Conservation (phyloP, 2,329 filamentous ascomycete species). For the Diaporthe sp. region DNA sequence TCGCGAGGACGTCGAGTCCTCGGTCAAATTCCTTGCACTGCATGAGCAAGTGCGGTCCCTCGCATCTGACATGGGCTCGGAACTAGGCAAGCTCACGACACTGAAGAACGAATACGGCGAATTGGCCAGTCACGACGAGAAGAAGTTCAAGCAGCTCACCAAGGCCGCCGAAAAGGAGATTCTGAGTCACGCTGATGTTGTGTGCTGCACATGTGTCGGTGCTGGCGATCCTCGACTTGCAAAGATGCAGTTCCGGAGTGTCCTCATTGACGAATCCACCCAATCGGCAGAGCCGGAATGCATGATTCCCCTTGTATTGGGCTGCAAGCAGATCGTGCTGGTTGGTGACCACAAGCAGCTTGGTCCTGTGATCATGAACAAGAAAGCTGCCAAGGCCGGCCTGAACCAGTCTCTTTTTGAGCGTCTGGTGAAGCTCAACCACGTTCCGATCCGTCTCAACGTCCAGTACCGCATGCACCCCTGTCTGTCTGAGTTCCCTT, state of each 20-base stretch:
- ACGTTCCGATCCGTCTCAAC: conserved; percentile 91
- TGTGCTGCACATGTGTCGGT: conserved; percentile 98
- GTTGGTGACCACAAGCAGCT: conserved; percentile 99
- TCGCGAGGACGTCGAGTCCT: conserved; percentile 98
- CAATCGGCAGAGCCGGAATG: conserved; percentile 98
- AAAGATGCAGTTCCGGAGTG: conserved; percentile 98
- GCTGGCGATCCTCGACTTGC: conserved; percentile 94
- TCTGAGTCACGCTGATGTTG: conserved; percentile 93
- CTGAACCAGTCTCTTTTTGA: conserved; percentile 99
- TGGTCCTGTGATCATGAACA: conserved; percentile 99
- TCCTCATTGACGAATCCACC: conserved; percentile 97
- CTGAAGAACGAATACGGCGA: conserved; percentile 94
- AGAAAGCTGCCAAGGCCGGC: conserved; percentile 98
- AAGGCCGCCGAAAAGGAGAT: conserved; percentile 96
- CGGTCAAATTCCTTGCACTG: conserved; percentile 93
- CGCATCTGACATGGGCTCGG: conserved; percentile 83
- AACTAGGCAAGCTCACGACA: conserved; percentile 91
- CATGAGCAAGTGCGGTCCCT: conserved; percentile 99
- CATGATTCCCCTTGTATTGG: conserved; percentile 97
- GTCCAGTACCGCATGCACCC: conserved; percentile 99
- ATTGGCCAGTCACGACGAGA: conserved; percentile 94
- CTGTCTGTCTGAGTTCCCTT: conserved; percentile 95
- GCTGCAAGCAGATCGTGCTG: conserved; percentile 98
- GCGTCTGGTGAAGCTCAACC: conserved; percentile 91
- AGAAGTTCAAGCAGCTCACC: conserved; percentile 97